These are phyloP conservation scores for Papiliotrema laurentii DNA, from an alignment of 1,284 basidiomycete species.

Conservation along the genomic window DNA sequence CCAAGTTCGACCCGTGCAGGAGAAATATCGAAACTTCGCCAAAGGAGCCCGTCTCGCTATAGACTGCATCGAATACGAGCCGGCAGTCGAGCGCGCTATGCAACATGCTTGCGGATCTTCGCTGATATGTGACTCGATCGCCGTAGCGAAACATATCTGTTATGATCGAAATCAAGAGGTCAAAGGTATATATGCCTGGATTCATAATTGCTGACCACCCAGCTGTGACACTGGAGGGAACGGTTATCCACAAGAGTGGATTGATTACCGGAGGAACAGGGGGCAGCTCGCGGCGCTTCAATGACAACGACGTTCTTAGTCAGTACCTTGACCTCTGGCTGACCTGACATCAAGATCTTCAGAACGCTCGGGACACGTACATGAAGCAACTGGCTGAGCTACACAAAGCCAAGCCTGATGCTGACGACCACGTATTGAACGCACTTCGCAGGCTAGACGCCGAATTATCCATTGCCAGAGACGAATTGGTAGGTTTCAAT, in stretches of 20 bases:
- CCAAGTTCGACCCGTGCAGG: conserved; percentile 86
- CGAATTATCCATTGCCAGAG: conserved; percentile 63
- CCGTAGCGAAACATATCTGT: conserved; percentile 81
- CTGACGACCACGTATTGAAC: conserved; percentile 71
- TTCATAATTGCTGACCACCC: conserved; percentile 4
- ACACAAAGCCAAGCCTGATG: conserved; percentile 70
- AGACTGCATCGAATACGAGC: conserved; percentile 86
- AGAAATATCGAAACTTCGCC: conserved; percentile 87
- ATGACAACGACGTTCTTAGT: conserved; percentile 89
- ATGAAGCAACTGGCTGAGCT: conserved; percentile 76
- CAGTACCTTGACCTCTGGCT: conserved; percentile 11
- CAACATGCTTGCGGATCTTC: conserved; percentile 94
- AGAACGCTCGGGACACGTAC: conserved; percentile 67
- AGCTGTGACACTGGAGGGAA: conserved; percentile 97
- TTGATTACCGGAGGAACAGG: conserved; percentile 93
- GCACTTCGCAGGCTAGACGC: conserved; percentile 77
- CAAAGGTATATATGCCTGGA: conserved; percentile 62
- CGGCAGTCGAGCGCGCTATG: conserved; percentile 84
- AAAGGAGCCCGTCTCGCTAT: conserved; percentile 89
- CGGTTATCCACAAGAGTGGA: conserved; percentile 95
- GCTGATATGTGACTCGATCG: conserved; percentile 91
- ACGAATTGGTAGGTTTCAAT: conserved; percentile 67
- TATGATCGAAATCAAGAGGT: conserved; percentile 94
- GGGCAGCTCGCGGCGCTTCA: conserved; percentile 73
- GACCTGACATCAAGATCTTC: conserved; percentile 55